Percentiles rank a stretch among this genome's conserved stretches.
Conservation (phyloP, 1,284 basidiomycete species). For the Rhodotorula sp. region DNA sequence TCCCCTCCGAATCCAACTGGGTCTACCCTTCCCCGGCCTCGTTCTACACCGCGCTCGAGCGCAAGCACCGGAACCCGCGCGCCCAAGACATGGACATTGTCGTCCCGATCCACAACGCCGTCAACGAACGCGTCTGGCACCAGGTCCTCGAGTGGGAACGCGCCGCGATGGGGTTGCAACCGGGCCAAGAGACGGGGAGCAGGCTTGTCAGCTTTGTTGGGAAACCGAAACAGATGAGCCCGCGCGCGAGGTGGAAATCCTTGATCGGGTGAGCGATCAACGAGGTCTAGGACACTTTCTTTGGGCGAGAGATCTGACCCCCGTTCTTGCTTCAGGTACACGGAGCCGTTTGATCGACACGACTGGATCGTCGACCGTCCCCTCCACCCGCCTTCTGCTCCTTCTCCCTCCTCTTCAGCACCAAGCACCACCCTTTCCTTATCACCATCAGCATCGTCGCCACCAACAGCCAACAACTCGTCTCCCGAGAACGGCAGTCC, state of each 20-base stretch:
- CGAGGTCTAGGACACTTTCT: neutral
- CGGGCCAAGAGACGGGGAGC: constrained; percentile 57
- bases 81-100: constrained; percentile 88
- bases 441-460: neutral
- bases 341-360: constrained; percentile 92
- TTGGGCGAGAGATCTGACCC: constrained; percentile 8
- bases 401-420: neutral
- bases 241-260: constrained; percentile 76
- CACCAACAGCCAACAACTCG: neutral
- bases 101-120: constrained; percentile 98
- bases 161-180: constrained; percentile 56
- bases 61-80: constrained; percentile 78
- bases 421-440: neutral
- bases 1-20: constrained; percentile 69
- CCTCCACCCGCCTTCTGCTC: constrained; percentile 6
- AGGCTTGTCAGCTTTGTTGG: constrained; percentile 85
- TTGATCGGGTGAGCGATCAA: constrained; percentile 72
- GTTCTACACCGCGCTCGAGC: constrained; percentile 91
- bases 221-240: constrained; percentile 67
- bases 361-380: constrained; percentile 91
- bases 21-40: constrained; percentile 98
- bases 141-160: constrained; percentile 87
- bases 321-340: constrained; percentile 61
- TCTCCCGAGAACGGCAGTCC: neutral
- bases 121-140: constrained; percentile 94